phyloP scores from a whole-genome alignment of 257 asterid genomes.

The Gentiana macrophylla region DNA sequence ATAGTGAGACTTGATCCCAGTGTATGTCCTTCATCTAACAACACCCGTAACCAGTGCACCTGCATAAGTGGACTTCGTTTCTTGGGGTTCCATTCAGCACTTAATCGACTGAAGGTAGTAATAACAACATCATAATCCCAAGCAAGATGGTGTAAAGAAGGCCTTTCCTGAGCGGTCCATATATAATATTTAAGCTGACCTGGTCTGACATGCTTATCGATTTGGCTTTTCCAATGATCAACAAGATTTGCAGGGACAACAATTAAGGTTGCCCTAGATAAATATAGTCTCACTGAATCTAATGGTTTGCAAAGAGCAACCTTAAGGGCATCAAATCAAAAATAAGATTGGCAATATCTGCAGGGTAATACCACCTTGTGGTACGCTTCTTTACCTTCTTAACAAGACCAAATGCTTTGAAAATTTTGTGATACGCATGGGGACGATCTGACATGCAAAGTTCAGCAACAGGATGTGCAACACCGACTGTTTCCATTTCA shows the following conservation, averaged over 20 bases:
- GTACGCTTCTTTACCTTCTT: conserved; percentile 50
- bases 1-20: conserved; percentile 85
- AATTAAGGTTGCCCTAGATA: conserved; percentile 83
- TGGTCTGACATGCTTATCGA: conserved; percentile 67
- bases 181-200: conserved; percentile 72
- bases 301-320: conserved; percentile 82
- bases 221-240: conserved; percentile 91
- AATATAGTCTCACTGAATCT: conserved; percentile 56
- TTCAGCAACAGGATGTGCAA: conserved; percentile 64
- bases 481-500: conserved; percentile 82
- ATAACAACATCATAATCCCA: conserved; percentile 95
- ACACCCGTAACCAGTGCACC: conserved; percentile 91
- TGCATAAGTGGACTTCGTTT: conserved; percentile 76
- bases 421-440: conserved; percentile 62
- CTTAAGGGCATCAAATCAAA: conserved; percentile 90
- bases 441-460: conserved; percentile 38
- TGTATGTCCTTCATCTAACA: conserved; percentile 98
- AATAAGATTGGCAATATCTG: conserved; percentile 48
- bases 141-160: conserved; percentile 72
- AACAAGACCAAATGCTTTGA: conserved; percentile 80
- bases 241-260: conserved; percentile 91
- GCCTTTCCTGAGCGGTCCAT: conserved; percentile 80
- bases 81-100: conserved; percentile 90
- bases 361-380: conserved; percentile 82
- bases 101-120: conserved; percentile 88